Percentiles rank a stretch among this genome's conserved stretches.
Evolutionary conservation across 768 basidiomycete genomes (phyloP).

Genomic region (Podaxis sp.): DNA sequence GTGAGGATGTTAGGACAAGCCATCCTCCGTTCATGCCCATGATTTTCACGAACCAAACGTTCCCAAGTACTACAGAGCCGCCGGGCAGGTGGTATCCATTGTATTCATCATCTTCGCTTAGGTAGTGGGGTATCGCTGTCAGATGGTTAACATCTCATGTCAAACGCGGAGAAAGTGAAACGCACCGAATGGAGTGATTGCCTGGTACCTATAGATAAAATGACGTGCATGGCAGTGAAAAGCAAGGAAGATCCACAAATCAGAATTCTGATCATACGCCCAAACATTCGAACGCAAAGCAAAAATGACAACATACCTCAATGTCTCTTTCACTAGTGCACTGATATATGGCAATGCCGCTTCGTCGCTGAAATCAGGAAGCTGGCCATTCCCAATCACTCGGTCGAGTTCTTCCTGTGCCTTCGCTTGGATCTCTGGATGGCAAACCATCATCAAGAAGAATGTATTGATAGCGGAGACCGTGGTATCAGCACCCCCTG

Average conservation of each 20-base stretch:
- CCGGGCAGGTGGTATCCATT: slow-evolving; percentile 19
- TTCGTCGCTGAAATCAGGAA: slow-evolving; percentile 23
- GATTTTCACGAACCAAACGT: slow-evolving; percentile 18
- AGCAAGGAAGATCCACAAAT: neutral
- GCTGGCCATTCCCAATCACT: slow-evolving; percentile 17
- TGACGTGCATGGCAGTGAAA: neutral
- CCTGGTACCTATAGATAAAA: slow-evolving; percentile 14
- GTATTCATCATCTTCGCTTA: slow-evolving; percentile 22
- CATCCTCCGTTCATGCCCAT: neutral
- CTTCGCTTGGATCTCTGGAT: slow-evolving; percentile 21
- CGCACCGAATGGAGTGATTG: slow-evolving; percentile 21
- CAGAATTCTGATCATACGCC: neutral
- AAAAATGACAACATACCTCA: slow-evolving; percentile 15
- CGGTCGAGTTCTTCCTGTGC: slow-evolving; percentile 26
- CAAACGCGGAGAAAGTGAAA: neutral
- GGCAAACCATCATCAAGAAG: slow-evolving; percentile 19
- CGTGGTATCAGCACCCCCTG: slow-evolving; percentile 24
- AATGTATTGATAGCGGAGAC: slow-evolving; percentile 21
- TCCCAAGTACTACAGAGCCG: slow-evolving; percentile 20
- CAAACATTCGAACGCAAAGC: neutral
- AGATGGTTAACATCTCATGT: neutral
- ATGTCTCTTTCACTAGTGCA: slow-evolving; percentile 22
- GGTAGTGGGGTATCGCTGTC: slow-evolving; percentile 21
- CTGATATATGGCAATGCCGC: slow-evolving; percentile 19
- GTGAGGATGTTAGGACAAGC: neutral